These are phyloP conservation scores for Debaryomyces nepalensis DNA, from an alignment of 1,139 yeast genomes.

Conservation along the genomic window DNA sequence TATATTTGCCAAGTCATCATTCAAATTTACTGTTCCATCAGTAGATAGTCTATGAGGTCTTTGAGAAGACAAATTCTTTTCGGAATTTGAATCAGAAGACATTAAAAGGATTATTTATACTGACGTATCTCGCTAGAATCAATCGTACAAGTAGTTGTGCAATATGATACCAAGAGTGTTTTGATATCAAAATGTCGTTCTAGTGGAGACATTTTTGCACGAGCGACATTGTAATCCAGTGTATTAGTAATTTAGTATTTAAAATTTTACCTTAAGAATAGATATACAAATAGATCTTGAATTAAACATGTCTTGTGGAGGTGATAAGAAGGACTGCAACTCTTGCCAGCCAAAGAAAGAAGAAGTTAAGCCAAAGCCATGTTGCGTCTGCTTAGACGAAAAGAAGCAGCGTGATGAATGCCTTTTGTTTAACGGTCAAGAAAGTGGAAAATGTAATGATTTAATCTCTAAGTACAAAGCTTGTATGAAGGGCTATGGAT, in stretches of 20 bases:
- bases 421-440: conserved; percentile 79
- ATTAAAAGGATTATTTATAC: no score
- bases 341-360: conserved; percentile 15
- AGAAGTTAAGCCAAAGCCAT: conserved; percentile 77
- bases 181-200: conserved; percentile 1
- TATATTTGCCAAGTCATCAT: conserved; percentile 43
- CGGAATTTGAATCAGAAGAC: conserved; percentile 14
- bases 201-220: conserved; percentile 1
- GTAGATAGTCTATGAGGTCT: conserved; percentile 23
- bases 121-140: no score
- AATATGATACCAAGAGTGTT: no score
- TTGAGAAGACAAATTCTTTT: neutral
- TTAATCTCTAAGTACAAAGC: conserved; percentile 71
- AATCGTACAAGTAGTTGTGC: no score
- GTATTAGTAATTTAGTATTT: neutral
- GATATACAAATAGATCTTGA: neutral
- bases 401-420: conserved; percentile 88
- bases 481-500: conserved; percentile 94
- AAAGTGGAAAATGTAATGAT: conserved; percentile 78
- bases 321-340: conserved; percentile 14
- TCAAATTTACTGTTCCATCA: conserved; percentile 39
- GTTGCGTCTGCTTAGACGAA: conserved; percentile 92
- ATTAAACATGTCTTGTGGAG: conserved; percentile 14
- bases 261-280: neutral
- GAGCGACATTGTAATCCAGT: conserved; percentile 1